Evolutionary conservation across 2,329 filamentous ascomycete genomes (phyloP).

Genomic region (Neopestalotiopsis sp.): DNA sequence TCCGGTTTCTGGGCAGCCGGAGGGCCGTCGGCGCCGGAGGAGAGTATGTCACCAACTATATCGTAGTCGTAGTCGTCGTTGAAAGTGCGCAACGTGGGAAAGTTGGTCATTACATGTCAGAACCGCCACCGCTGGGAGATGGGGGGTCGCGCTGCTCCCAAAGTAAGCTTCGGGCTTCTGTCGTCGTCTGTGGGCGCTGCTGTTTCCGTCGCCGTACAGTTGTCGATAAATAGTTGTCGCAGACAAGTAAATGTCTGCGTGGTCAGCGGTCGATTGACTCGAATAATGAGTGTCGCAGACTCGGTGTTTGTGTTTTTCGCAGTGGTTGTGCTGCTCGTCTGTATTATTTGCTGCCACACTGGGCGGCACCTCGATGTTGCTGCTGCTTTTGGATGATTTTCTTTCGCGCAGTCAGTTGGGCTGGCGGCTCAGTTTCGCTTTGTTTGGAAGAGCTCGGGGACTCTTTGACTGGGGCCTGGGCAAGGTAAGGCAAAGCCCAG

Average conservation of each 20-base stretch:
- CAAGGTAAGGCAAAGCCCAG: not conserved
- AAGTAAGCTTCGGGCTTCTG: not conserved
- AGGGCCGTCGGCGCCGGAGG: slow-evolving; percentile 13
- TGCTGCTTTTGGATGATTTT: slow-evolving; percentile 13
- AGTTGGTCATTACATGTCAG: slow-evolving; percentile 12
- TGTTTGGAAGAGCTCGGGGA: slow-evolving; percentile 14
- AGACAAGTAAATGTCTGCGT: not conserved
- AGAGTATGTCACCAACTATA: not conserved
- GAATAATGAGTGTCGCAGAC: not conserved
- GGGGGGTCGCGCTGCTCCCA: not conserved
- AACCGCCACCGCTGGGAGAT: not conserved
- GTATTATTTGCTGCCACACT: not conserved
- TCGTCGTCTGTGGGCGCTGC: not conserved
- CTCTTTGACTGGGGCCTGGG: not conserved
- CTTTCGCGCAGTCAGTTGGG: not conserved
- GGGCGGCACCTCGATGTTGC: not conserved
- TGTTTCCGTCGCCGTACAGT: not conserved
- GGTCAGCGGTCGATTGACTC: not conserved
- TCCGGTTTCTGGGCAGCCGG: not conserved
- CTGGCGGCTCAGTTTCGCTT: not conserved
- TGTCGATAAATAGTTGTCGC: slow-evolving; percentile 1
- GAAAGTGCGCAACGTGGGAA: slow-evolving; percentile 4
- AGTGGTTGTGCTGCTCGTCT: slow-evolving; percentile 1
- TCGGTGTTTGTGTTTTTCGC: not conserved
- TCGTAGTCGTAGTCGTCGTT: not conserved